Percentiles rank a stretch among this genome's conserved stretches.
Conservation (phyloP, 2,329 filamentous ascomycete genomes). For the Aspergillus thermomutatus region DNA sequence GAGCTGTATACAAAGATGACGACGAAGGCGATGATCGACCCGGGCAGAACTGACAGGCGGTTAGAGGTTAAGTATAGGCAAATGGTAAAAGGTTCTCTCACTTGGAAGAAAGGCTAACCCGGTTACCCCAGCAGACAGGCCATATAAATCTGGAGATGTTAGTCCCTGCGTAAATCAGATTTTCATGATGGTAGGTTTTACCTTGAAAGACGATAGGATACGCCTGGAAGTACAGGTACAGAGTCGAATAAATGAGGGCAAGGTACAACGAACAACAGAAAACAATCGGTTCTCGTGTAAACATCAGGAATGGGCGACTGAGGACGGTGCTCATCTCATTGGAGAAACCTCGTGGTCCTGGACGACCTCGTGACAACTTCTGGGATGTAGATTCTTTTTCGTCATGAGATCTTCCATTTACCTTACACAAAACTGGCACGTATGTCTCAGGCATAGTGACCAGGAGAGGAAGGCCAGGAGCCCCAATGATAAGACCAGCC, state of each 20-base stretch:
- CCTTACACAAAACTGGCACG: constrained; percentile 52
- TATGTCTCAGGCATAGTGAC: constrained; percentile 64
- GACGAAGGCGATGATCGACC: constrained; percentile 54
- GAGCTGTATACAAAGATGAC: constrained; percentile 64
- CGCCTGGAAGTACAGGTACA: constrained; percentile 71
- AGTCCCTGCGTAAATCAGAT: too few species aligned
- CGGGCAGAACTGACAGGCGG: constrained; percentile 57
- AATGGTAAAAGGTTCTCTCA: constrained; percentile 3
- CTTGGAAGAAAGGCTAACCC: constrained; percentile 31
- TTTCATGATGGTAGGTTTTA: constrained; percentile 53
- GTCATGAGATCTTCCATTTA: constrained; percentile 51
- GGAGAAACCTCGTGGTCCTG: constrained; percentile 28
- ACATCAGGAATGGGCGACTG: constrained; percentile 68
- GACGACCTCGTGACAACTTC: too few species aligned
- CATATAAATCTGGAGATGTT: constrained; percentile 21
- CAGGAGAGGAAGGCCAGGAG: constrained; percentile 54
- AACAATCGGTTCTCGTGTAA: constrained; percentile 66
- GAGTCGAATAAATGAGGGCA: constrained; percentile 63
- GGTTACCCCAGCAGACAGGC: constrained; percentile 24
- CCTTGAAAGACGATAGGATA: constrained; percentile 65
- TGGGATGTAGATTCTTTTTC: too few species aligned
- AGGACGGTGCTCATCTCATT: constrained; percentile 57
- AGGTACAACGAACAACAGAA: constrained; percentile 65
- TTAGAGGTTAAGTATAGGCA: too few species aligned
- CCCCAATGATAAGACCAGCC: constrained; percentile 64